Conservation (phyloP, 345 rosid species). For the Dovyalis caffra region DNA sequence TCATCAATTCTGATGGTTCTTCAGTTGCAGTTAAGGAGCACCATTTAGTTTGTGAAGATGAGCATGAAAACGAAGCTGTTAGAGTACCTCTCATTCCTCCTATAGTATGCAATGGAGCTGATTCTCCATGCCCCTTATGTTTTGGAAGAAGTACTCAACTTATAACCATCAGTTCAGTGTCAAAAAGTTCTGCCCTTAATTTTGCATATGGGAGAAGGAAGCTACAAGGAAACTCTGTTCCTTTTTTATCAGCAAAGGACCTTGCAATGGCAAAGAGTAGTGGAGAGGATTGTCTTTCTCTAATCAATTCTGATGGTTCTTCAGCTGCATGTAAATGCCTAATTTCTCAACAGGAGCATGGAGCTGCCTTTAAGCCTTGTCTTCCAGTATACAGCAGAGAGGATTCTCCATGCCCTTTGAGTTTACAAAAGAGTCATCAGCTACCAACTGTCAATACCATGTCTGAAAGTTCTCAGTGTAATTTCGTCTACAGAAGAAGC, state of each 20-base stretch:
- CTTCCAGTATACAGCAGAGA: too few species aligned
- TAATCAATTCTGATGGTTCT: neutral
- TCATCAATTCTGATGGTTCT: neutral
- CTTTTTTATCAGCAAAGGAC: neutral
- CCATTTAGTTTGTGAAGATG: conserved; percentile 24
- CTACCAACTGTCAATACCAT: neutral
- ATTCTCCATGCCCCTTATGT: neutral
- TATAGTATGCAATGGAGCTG: conserved; percentile 17
- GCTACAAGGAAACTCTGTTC: neutral
- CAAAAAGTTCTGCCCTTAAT: neutral
- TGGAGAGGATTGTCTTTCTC: neutral
- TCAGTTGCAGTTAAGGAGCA: conserved; percentile 35
- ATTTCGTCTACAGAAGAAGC: conserved; percentile 33
- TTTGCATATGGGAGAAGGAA: neutral
- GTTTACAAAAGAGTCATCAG: too few species aligned
- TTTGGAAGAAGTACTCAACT: neutral
- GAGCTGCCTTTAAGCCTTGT: neutral
- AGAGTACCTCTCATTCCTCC: conserved; percentile 20
- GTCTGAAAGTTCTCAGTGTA: neutral
- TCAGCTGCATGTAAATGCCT: neutral
- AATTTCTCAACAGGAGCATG: neutral
- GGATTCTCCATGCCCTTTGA: too few species aligned
- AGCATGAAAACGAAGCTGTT: conserved; percentile 22
- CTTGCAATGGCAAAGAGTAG: neutral
- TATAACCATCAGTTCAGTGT: neutral